These are phyloP conservation scores for Paramarasmius palmivorus DNA, from an alignment of 1,284 basidiomycete genomes.

Conservation along the genomic window DNA sequence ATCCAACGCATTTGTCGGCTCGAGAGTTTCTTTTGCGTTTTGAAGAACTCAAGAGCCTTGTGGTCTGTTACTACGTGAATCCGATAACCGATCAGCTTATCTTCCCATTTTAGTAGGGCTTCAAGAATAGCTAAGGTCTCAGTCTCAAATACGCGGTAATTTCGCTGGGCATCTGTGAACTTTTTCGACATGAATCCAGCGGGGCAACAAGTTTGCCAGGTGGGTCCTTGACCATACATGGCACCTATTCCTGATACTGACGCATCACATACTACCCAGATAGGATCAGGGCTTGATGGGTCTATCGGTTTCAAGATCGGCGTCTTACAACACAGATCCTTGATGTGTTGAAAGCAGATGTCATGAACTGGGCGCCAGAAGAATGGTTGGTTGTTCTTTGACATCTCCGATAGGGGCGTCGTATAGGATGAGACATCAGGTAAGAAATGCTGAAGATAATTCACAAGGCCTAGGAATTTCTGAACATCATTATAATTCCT, in stretches of 20 bases:
- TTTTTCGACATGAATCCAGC: conserved; percentile 33
- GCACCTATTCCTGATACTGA: too few species aligned
- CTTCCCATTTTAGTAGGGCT: conserved; percentile 30
- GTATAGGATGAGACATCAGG: conserved; percentile 34
- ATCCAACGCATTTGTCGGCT: conserved; percentile 11
- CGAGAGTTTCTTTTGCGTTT: conserved; percentile 6
- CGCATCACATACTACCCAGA: too few species aligned
- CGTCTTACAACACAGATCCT: conserved; percentile 9
- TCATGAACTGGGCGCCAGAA: conserved; percentile 12
- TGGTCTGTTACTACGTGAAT: conserved; percentile 14
- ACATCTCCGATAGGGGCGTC: conserved; percentile 14
- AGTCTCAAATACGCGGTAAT: conserved; percentile 26
- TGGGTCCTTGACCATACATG: too few species aligned
- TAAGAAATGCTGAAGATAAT: too few species aligned
- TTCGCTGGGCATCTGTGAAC: conserved; percentile 18
- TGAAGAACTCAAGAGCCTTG: conserved; percentile 6
- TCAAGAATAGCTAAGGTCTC: conserved; percentile 31
- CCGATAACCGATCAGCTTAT: conserved; percentile 25
- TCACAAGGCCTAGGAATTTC: too few species aligned
- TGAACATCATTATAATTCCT: too few species aligned
- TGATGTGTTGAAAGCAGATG: conserved; percentile 11
- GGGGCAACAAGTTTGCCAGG: conserved; percentile 25
- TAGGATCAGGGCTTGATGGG: too few species aligned
- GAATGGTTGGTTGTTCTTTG: conserved; percentile 12
- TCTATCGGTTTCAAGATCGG: too few species aligned